phyloP scores from a whole-genome alignment of 2,329 filamentous ascomycete species.

The Metarhizium album region DNA sequence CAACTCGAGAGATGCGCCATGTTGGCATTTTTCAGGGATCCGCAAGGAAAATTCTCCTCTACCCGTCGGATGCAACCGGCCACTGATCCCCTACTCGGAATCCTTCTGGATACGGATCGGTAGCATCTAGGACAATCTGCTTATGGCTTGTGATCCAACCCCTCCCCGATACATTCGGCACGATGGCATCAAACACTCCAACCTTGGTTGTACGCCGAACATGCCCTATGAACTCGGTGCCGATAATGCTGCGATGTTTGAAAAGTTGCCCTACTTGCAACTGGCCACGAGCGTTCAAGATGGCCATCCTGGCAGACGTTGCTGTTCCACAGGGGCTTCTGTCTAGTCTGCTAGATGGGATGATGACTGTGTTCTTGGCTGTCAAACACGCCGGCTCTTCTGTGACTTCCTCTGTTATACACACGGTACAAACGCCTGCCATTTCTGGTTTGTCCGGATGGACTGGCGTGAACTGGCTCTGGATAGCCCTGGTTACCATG shows the following conservation, averaged over 20 bases:
- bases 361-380: slow-evolving; percentile 30
- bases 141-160: slow-evolving; percentile 36
- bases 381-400: slow-evolving; percentile 14
- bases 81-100: slow-evolving; percentile 12
- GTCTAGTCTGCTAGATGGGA: slow-evolving; percentile 34
- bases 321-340: slow-evolving; percentile 35
- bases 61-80: neutral
- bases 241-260: slow-evolving; percentile 14
- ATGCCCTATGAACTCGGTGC: too few relatives aligned
- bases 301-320: slow-evolving; percentile 30
- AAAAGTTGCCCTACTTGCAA: slow-evolving; percentile 26
- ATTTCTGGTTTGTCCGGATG: slow-evolving; percentile 33
- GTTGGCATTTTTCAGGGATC: too few relatives aligned
- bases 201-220: slow-evolving; percentile 27
- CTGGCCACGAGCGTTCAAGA: slow-evolving; percentile 29
- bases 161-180: slow-evolving; percentile 30
- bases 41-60: too few relatives aligned
- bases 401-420: slow-evolving; percentile 27
- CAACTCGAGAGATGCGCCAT: too few relatives aligned
- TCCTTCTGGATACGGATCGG: slow-evolving; percentile 31
- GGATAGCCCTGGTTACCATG: slow-evolving; percentile 29
- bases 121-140: slow-evolving; percentile 30
- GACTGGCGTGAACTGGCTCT: slow-evolving; percentile 22
- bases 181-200: slow-evolving; percentile 26
- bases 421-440: slow-evolving; percentile 25